phyloP scores from a whole-genome alignment of 2,329 filamentous ascomycete genomes.

The Pleurostoma richardsiae region DNA sequence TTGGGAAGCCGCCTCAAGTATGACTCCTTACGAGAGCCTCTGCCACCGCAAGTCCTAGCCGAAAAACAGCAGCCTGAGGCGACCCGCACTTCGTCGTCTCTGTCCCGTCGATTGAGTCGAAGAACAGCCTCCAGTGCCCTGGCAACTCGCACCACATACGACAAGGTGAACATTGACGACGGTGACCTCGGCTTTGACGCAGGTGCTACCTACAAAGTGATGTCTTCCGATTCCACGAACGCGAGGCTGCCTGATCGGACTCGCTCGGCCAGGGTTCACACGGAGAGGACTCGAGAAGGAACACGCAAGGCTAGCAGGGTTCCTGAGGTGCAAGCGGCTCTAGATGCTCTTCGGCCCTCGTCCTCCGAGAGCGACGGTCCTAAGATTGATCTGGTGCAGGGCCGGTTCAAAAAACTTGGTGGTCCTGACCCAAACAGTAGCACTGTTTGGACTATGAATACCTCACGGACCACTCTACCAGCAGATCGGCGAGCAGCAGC shows the following conservation, averaged over 20 bases:
- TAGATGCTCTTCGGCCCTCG: slow-evolving; percentile 11
- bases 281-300: not conserved
- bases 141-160: not conserved
- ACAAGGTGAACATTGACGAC: not conserved
- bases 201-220: not conserved
- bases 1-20: slow-evolving; percentile 1
- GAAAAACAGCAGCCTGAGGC: slow-evolving; percentile 1
- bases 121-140: not conserved
- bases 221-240: not conserved
- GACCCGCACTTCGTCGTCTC: not conserved
- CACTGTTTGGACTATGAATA: slow-evolving; percentile 27
- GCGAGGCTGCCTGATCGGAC: not conserved
- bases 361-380: slow-evolving; percentile 22
- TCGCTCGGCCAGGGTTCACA: not conserved
- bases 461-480: slow-evolving; percentile 37
- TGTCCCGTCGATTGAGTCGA: not conserved
- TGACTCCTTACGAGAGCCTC: slow-evolving; percentile 4
- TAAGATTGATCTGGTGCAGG: slow-evolving; percentile 38
- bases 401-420: slow-evolving; percentile 40
- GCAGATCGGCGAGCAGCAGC: slow-evolving; percentile 49
- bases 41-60: slow-evolving; percentile 3
- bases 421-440: slow-evolving; percentile 26
- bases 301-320: not conserved
- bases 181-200: not conserved
- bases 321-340: not conserved